These are phyloP conservation scores for Hyaloperonospora arabidopsidis DNA, from an alignment of 352 stramenopile genomes.

Conservation along the genomic window DNA sequence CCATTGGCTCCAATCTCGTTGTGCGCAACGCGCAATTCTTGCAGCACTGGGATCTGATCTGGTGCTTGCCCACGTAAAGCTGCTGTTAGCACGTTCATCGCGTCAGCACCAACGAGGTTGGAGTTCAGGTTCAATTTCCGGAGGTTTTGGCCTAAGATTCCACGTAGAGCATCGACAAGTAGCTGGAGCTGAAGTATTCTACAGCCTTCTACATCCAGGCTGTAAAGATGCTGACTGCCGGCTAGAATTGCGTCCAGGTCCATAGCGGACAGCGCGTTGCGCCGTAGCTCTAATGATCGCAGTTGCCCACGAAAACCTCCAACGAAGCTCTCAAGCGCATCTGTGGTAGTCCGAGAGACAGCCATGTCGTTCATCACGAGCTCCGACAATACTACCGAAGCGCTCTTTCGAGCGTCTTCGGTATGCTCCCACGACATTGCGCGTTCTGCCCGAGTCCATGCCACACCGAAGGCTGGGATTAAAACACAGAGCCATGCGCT, in stretches of 20 bases:
- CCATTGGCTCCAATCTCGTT: slow-evolving; percentile 31
- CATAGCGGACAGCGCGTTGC: slow-evolving; percentile 24
- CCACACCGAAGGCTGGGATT: slow-evolving; percentile 23
- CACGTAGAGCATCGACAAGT: slow-evolving; percentile 24
- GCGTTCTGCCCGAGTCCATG: slow-evolving; percentile 19
- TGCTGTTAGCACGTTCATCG: slow-evolving; percentile 21
- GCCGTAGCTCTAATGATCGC: slow-evolving; percentile 23
- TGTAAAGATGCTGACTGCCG: slow-evolving; percentile 16
- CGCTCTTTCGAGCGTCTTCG: slow-evolving; percentile 1
- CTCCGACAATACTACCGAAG: slow-evolving; percentile 17
- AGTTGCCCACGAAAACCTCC: slow-evolving; percentile 21
- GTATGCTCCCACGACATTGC: slow-evolving; percentile 18
- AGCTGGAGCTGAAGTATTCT: slow-evolving; percentile 27
- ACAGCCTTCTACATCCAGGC: slow-evolving; percentile 29
- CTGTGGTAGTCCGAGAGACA: slow-evolving; percentile 13
- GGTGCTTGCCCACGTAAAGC: slow-evolving; percentile 16
- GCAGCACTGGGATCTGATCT: slow-evolving; percentile 12
- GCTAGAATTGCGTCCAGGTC: slow-evolving; percentile 24
- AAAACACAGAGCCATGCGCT: slow-evolving; percentile 23
- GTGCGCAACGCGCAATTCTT: slow-evolving; percentile 22
- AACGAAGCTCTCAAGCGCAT: slow-evolving; percentile 21
- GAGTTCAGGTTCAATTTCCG: slow-evolving; percentile 27
- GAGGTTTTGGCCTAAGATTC: slow-evolving; percentile 19
- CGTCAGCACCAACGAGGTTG: slow-evolving; percentile 26
- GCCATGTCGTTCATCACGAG: slow-evolving; percentile 30